Conservation (phyloP, 164 flowering plant genomes). For the Umbilicus rupestris region DNA sequence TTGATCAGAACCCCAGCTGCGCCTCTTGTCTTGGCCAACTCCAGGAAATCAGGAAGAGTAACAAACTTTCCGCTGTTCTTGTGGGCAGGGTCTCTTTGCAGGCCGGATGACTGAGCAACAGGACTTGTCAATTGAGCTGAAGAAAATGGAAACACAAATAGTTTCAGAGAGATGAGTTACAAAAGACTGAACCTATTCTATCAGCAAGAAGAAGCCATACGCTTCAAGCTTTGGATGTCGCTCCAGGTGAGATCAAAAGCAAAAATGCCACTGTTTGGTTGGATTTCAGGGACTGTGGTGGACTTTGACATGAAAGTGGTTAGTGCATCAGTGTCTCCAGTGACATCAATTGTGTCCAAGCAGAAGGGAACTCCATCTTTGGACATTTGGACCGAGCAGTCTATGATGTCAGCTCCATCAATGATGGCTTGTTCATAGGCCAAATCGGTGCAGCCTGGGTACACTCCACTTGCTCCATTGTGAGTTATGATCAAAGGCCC, state of each 20-base stretch:
- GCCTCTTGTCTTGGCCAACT: conserved; percentile 52
- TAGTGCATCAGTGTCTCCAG: conserved; percentile 44
- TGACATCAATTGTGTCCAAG: conserved; percentile 57
- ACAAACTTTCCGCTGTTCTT: conserved; percentile 52
- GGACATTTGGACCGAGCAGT: conserved; percentile 83
- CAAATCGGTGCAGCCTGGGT: conserved; percentile 70
- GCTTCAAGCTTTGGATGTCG: conserved; percentile 50
- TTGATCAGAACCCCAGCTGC: conserved; percentile 54
- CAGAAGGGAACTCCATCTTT: conserved; percentile 71
- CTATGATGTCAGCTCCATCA: conserved; percentile 81
- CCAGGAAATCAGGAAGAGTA: conserved; percentile 51
- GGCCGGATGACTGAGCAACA: conserved; percentile 15
- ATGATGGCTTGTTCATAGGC: conserved; percentile 67
- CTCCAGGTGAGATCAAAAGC: conserved; percentile 68
- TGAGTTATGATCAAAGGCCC: conserved; percentile 50
- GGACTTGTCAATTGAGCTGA: conserved; percentile 53
- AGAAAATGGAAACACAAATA: conserved; percentile 8
- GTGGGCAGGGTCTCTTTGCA: conserved; percentile 52
- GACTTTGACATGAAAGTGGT: conserved; percentile 49
- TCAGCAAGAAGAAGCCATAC: conserved; percentile 38
- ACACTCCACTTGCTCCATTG: conserved; percentile 87
- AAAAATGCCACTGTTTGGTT: conserved; percentile 37
- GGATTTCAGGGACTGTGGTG: conserved; percentile 31
- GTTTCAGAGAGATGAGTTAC: not conserved
- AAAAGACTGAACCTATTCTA: not conserved